phyloP scores from a whole-genome alignment of 108 stramenopile genomes.

The Nitzschia sp. region DNA sequence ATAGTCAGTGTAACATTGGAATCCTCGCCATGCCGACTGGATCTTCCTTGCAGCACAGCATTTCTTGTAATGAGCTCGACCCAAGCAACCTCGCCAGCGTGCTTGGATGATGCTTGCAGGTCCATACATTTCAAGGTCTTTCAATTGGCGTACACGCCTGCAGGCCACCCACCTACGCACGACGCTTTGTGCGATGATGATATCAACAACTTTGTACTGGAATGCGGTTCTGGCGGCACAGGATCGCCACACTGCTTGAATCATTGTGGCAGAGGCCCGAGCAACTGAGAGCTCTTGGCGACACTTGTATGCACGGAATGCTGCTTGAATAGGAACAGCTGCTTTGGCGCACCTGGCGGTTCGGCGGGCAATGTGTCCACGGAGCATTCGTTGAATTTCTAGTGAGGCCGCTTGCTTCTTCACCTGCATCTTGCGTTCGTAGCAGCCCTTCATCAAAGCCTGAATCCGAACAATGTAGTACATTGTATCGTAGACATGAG shows the following conservation, averaged over 20 bases:
- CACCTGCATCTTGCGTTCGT: conserved; percentile 32
- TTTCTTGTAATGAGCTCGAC: conserved; percentile 10
- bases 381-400: conserved; percentile 45
- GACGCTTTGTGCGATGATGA: conserved; percentile 71
- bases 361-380: conserved; percentile 25
- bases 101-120: conserved; percentile 31
- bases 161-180: conserved; percentile 45
- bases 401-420: conserved; percentile 35
- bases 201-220: conserved; percentile 58
- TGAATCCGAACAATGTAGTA: conserved; percentile 64
- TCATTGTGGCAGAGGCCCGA: conserved; percentile 42
- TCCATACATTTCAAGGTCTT: conserved; percentile 7
- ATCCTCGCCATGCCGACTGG: conserved; percentile 59
- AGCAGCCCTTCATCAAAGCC: conserved; percentile 49
- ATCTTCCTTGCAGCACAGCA: conserved; percentile 44
- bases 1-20: conserved; percentile 58
- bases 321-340: conserved; percentile 40
- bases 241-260: conserved; percentile 57
- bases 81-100: conserved; percentile 24
- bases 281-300: conserved; percentile 26
- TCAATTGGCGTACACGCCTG: background rate
- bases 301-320: conserved; percentile 47
- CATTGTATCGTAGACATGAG: conserved; percentile 61
- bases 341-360: background rate
- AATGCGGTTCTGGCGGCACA: conserved; percentile 49